Conservation (phyloP, 371 early-diverging fungal genomes). For the Mucor irregularis region DNA sequence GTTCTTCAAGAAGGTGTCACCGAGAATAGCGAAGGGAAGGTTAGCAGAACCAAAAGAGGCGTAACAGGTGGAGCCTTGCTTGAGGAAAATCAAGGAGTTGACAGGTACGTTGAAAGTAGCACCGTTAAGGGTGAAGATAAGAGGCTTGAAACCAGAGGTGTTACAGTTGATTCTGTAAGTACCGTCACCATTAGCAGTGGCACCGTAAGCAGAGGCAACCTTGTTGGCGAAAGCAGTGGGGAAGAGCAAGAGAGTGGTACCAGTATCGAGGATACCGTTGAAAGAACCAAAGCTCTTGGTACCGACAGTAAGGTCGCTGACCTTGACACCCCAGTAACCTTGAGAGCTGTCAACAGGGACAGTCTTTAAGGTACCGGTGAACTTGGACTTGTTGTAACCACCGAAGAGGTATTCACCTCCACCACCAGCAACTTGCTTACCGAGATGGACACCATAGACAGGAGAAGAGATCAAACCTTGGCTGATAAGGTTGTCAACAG, state of each 20-base stretch:
- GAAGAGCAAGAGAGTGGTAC: slow-evolving; percentile 61
- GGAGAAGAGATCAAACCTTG: slow-evolving; percentile 37
- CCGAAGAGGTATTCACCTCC: slow-evolving; percentile 52
- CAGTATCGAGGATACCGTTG: slow-evolving; percentile 60
- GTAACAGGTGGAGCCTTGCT: slow-evolving; percentile 12
- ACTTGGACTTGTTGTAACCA: slow-evolving; percentile 41
- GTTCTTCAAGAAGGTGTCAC: slow-evolving; percentile 53
- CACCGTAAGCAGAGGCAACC: slow-evolving; percentile 21
- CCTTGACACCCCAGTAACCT: slow-evolving; percentile 49
- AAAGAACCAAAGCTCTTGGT: slow-evolving; percentile 7
- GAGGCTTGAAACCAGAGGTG: slow-evolving; percentile 16
- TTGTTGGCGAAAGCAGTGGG: slow-evolving; percentile 35
- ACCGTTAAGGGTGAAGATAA: slow-evolving; percentile 18
- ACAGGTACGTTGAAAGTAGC: slow-evolving; percentile 19
- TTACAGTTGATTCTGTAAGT: slow-evolving; percentile 21
- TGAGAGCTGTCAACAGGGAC: slow-evolving; percentile 47
- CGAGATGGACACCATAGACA: slow-evolving; percentile 31
- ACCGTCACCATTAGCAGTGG: slow-evolving; percentile 23
- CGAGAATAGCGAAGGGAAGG: slow-evolving; percentile 36
- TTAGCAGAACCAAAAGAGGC: slow-evolving; percentile 24
- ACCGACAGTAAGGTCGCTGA: slow-evolving; percentile 28
- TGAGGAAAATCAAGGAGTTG: slow-evolving; percentile 13
- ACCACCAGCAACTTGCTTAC: slow-evolving; percentile 30
- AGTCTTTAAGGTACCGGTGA: slow-evolving; percentile 50
- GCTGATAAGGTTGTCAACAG: slow-evolving; percentile 42